Conservation (phyloP, 805 yeast species). For the Saturnispora mendoncae region DNA sequence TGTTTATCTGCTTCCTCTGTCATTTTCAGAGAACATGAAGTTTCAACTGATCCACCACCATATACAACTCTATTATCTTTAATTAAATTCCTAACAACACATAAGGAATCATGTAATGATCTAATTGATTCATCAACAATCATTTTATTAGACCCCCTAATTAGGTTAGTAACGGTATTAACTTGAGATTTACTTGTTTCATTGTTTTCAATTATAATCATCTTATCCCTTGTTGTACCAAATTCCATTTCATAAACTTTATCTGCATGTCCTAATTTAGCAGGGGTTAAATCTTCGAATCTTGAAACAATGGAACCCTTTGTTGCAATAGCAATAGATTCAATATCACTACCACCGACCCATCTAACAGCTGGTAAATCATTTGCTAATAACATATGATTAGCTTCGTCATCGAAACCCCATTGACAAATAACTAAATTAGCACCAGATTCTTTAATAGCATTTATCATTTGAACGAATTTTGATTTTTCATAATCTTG, state of each 20-base stretch:
- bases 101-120: slow-evolving; percentile 91
- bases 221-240: slow-evolving; percentile 94
- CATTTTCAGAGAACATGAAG: slow-evolving; percentile 86
- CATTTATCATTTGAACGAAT: slow-evolving; percentile 81
- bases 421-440: slow-evolving; percentile 96
- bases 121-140: slow-evolving; percentile 94
- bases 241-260: slow-evolving; percentile 78
- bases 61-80: slow-evolving; percentile 92
- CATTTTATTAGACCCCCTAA: slow-evolving; percentile 96
- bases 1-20: slow-evolving; percentile 86
- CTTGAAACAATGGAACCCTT: slow-evolving; percentile 96
- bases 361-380: slow-evolving; percentile 94
- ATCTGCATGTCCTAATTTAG: slow-evolving; percentile 85
- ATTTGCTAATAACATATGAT: slow-evolving; percentile 81
- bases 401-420: slow-evolving; percentile 99
- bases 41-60: slow-evolving; percentile 99
- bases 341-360: slow-evolving; percentile 98
- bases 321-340: slow-evolving; percentile 93
- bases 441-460: slow-evolving; percentile 85
- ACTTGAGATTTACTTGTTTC: slow-evolving; percentile 36
- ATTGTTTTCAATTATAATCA: slow-evolving; percentile 88
- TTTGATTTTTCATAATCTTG: slow-evolving; percentile 90
- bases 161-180: slow-evolving; percentile 68
- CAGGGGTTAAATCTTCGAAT: slow-evolving; percentile 79
- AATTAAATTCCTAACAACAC: slow-evolving; percentile 94